Percentiles rank a stretch among this genome's conserved stretches.
Conservation (phyloP, 805 yeast species). For the Metschnikowia baotianmanensis region DNA sequence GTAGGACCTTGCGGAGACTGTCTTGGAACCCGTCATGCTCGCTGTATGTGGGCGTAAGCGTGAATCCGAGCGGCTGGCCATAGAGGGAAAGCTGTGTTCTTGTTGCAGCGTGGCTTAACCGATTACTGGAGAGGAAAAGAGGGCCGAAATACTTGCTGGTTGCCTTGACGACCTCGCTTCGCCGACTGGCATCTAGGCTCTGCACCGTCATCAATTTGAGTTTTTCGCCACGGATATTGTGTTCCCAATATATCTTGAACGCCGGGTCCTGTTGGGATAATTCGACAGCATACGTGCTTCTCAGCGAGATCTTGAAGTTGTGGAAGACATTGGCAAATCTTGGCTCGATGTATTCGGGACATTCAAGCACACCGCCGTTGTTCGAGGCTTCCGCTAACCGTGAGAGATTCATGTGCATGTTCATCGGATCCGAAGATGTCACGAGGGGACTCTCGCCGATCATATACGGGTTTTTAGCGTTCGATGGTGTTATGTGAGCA, state of each 20-base stretch:
- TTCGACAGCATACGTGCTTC: constrained; percentile 16
- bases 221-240: constrained; percentile 9
- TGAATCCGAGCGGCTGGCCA: constrained; percentile 15
- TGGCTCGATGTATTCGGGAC: constrained; percentile 7
- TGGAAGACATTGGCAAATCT: constrained; percentile 3
- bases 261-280: constrained; percentile 23
- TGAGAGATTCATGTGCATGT: constrained; percentile 17
- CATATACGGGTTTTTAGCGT: constrained; percentile 2
- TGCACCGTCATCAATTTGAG: constrained; percentile 15
- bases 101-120: constrained; percentile 8
- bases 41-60: constrained; percentile 5
- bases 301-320: constrained; percentile 9
- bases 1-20: constrained; percentile 14
- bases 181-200: constrained; percentile 1
- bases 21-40: constrained; percentile 11
- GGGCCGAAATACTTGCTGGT: constrained; percentile 12
- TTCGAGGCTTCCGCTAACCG: neutral
- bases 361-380: neutral
- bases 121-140: constrained; percentile 8
- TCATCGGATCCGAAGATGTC: constrained; percentile 13
- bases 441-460: constrained; percentile 17
- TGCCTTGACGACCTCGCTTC: constrained; percentile 10
- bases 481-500: too few species aligned
- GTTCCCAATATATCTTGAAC: constrained; percentile 16
- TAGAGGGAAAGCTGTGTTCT: constrained; percentile 12